A percentile compares a stretch with the other conserved stretches of the same genome.
Conservation (phyloP, 169 alveolate genomes). For the Cryptosporidium baileyi region DNA sequence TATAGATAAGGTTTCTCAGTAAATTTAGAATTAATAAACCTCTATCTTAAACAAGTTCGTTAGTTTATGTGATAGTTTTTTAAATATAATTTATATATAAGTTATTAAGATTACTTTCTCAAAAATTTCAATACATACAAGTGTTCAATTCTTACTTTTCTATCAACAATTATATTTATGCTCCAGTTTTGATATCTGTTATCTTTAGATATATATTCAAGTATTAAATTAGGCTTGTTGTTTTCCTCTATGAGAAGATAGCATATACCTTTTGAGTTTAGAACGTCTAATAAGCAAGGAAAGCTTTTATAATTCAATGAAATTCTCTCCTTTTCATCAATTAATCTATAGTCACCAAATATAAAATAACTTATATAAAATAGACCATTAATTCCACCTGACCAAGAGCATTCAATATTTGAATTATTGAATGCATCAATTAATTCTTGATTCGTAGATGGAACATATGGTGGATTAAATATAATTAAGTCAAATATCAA, state of each 20-base stretch:
- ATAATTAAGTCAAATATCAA: neutral
- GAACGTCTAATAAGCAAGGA: slow-evolving; percentile 4
- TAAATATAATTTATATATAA: too few species aligned
- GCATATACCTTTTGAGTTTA: slow-evolving; percentile 19
- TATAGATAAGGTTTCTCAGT: neutral
- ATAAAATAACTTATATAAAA: slow-evolving; percentile 17
- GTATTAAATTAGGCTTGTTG: neutral
- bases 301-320: neutral
- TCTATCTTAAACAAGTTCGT: too few species aligned
- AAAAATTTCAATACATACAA: slow-evolving; percentile 2
- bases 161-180: neutral
- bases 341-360: slow-evolving; percentile 20
- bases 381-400: slow-evolving; percentile 57
- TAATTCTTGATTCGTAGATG: slow-evolving; percentile 17
- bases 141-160: slow-evolving; percentile 22
- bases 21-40: too few species aligned
- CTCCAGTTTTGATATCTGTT: slow-evolving; percentile 25
- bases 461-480: slow-evolving; percentile 67
- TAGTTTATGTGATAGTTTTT: too few species aligned
- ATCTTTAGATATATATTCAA: slow-evolving; percentile 8
- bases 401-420: slow-evolving; percentile 35
- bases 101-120: neutral
- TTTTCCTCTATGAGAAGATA: slow-evolving; percentile 25
- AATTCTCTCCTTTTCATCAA: neutral
- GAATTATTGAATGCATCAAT: neutral